Evolutionary conservation across 2,329 filamentous ascomycete species (phyloP), one percentile per base, ranked within the genome.

Genomic region (Penicillium sumatraense): DNA sequence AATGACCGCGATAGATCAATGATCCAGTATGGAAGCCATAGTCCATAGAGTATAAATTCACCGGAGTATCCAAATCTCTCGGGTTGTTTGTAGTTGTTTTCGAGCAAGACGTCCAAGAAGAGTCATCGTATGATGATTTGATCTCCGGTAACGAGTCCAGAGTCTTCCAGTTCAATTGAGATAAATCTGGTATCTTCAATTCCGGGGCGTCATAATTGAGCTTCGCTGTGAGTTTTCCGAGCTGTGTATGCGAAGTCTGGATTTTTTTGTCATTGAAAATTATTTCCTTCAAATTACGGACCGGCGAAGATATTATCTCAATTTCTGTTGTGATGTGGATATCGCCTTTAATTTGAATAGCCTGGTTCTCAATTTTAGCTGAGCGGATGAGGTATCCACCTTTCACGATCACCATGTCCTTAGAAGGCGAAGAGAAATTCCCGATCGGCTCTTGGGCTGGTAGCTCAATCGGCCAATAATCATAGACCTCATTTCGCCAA

Each of bases 11-110:
- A 49, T 66, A 71, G 14, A 72, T 27, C 1, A 72, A 24, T 13
- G 65, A 67, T 3, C 69, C 67, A 1, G 56, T 57, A 35, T 72
- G 60, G 40, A 63, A 72, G 20, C 70, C 68, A 35, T 71, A 72
- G 40, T 71, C 69, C 49, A 60, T 61, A 4, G 62, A 62, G 52
- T 72, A 69, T 5, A 72, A 50, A 16, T 41, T 63, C 3, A 35
- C 61, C 1, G 68, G 68, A 0, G 66, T 70, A 2, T 49, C 53
- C 4, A 62, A 52, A 3, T 49, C 29, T 3, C 49, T 41, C 11
- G 57, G 54, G 29, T 63, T 63, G 41, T 57, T 31, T 8, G 53
- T 60, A 3, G 21, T 26, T 1, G 3, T 48, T 14, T 44, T 38
- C 11, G 52, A 53, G 20, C 55, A 60, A 1, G 20, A 3, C 6